These are phyloP conservation scores for Cladosporium sp. DNA, from an alignment of 2,329 filamentous ascomycete genomes.

Conservation along the genomic window DNA sequence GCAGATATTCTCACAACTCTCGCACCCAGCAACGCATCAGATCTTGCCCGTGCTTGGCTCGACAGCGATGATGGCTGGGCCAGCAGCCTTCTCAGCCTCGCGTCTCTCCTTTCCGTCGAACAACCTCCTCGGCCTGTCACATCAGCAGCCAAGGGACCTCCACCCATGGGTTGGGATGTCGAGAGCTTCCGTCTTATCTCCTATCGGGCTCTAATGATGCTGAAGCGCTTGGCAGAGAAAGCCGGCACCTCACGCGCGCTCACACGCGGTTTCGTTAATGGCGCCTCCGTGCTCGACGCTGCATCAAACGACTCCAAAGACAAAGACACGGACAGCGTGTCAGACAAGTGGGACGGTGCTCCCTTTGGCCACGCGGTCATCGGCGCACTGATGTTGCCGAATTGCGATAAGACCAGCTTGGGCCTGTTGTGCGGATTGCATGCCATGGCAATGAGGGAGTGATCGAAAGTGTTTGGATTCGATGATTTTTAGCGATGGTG, in stretches of 20 bases:
- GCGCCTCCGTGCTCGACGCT: constrained; percentile 18
- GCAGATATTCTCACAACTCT: constrained; percentile 84
- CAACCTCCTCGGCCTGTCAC: constrained; percentile 37
- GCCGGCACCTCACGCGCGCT: constrained; percentile 28
- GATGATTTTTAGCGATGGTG: background rate
- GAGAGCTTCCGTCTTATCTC: constrained; percentile 39
- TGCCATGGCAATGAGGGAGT: constrained; percentile 33
- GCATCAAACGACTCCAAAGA: background rate
- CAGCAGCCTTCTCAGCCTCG: constrained; percentile 72
- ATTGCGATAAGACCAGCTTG: constrained; percentile 46
- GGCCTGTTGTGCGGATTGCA: constrained; percentile 42
- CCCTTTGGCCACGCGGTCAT: constrained; percentile 50
- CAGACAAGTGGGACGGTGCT: constrained; percentile 45
- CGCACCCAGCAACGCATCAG: constrained; percentile 45
- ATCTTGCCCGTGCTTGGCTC: constrained; percentile 77
- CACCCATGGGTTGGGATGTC: constrained; percentile 31
- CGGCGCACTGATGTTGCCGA: constrained; percentile 47
- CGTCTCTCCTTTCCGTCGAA: constrained; percentile 69
- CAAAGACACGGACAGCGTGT: constrained; percentile 22
- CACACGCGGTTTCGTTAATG: constrained; percentile 28
- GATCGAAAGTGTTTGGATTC: background rate
- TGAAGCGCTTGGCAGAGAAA: constrained; percentile 49
- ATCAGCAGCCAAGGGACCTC: constrained; percentile 21
- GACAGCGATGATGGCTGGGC: constrained; percentile 81
- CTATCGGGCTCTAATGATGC: constrained; percentile 48